Evolutionary conservation across 257 asterid species (phyloP).

Genomic region (Capsicum rhomboideum): DNA sequence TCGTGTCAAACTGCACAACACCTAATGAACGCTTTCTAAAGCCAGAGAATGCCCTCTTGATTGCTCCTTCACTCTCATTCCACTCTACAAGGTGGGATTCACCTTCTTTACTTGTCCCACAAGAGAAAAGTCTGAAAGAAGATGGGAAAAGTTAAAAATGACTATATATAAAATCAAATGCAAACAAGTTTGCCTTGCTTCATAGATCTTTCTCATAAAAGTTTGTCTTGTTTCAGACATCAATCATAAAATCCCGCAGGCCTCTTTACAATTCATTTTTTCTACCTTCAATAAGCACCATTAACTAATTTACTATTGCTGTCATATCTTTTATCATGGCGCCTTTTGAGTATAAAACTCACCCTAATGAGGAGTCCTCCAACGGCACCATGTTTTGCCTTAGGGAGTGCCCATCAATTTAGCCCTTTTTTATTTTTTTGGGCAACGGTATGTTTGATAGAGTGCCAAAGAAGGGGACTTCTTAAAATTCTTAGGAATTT

Average conservation of each 20-base stretch:
- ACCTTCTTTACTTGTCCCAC: slow-evolving; percentile 95
- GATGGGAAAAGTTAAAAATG: neutral
- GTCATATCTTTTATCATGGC: neutral
- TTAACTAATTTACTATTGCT: neutral
- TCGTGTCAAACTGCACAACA: slow-evolving; percentile 84
- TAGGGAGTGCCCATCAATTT: neutral
- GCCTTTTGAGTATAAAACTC: neutral
- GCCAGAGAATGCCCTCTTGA: slow-evolving; percentile 73
- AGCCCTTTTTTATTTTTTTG: neutral
- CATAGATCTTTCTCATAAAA: neutral
- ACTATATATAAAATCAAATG: neutral
- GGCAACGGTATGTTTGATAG: neutral
- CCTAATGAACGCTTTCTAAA: slow-evolving; percentile 84
- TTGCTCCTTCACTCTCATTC: slow-evolving; percentile 96
- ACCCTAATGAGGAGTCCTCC: neutral
- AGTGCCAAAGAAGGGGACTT: neutral
- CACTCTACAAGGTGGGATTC: slow-evolving; percentile 93
- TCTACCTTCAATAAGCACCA: neutral
- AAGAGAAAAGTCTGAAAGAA: slow-evolving; percentile 77
- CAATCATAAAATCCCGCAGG: neutral
- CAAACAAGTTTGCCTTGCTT: neutral
- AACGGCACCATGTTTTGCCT: neutral
- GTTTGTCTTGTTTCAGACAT: neutral
- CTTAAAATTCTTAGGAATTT: neutral
- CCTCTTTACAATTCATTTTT: neutral